Evolutionary conservation across 2,329 filamentous ascomycete species (phyloP), one percentile per base, ranked within the genome.

Genomic region (Xylogone sp.): DNA sequence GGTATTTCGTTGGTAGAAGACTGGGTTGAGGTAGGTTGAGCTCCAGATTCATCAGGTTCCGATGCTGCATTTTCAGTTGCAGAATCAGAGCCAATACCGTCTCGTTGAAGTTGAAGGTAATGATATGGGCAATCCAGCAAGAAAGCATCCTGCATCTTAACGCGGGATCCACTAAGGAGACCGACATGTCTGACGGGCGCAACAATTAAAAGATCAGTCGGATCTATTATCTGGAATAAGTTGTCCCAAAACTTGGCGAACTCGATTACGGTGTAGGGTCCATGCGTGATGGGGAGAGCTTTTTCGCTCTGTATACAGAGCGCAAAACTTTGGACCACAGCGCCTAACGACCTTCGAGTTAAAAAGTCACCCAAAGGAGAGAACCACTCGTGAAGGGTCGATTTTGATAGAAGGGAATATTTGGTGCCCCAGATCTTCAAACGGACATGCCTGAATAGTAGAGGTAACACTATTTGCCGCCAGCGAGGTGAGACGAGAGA

Each of bases 121-220:
- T 90, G 86, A 49, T 80, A 77, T 6, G 76, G 75, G 55, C 82
- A 81, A 50, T 82, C 75, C 59, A 88, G 88, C 21, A 77, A 77
- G 83, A 83, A 87, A 4, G 72, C 71, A 60, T 87, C 81, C 9
- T 73, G 73, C 39, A 81, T 71, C 46, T 79, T 76, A 22, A 87
- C 71, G 52, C 72, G 74, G 4, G 78, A 78, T 18, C 79, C 79
- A 3, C 86, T 69, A 46, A 89, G 70, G 0, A 75, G 75, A 1
- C 84, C 82, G 7, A 91, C 72, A 18, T 82, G 79, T 3, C 76
- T 72, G 0, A 86, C 83, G 6, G 84, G 79, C 0, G 84, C 84
- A 45, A 84, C 66, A 49, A 87, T 69, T 7, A 78, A 79, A 53
- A 87, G 64, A 43, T 74, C 70, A 45, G 72, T 54, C 7, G 79